Base-by-base conservation (phyloP, 169 alveolate species). In the Eimeria falciformis region DNA sequence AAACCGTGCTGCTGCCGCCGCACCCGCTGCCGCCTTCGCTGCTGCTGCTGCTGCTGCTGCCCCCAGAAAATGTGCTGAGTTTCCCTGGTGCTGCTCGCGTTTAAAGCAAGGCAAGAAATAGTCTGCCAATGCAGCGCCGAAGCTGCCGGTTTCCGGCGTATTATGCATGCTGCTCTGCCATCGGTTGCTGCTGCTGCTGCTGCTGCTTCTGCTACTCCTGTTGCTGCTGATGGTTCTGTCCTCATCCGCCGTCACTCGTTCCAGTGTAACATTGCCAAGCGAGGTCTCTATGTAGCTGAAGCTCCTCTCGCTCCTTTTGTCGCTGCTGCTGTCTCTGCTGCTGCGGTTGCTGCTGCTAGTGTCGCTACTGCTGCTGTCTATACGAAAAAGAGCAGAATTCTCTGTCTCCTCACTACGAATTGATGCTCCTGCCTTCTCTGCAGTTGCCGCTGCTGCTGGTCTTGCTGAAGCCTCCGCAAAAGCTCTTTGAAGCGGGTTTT, bases 41-140 rank as follows among this genome's bases (percentile, higher is more conserved):
- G n/a, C 65, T 53, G 65, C n/a, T 12, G 65, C 65, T 53, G 65
- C 65, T 53, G 65, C 65, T 53, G 65, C 65, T 53, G 65, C 65
- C 25, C n/a, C 25, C n/a, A 53, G 25, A 53, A 21, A 12, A 3
- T 53, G 0, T 21, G 25, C n/a, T 12, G 65, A 53, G 65, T 21
- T 12, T 17, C n/a, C 25, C 65, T 53, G 65, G 65, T 53, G 3
- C 65, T 53, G 65, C 65, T 53, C 65, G 25, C 65, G 65, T 21
- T 12, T 53, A 53, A 53, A 53, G 65, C 65, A 53, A 17, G 65
- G 65, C 65, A 53, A 21, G n/a, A 53, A 53, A 53, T 53, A 53
- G 17, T 12, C 65, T 17, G 65, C n/a, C 65, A 53, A 12, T 53
- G 65, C 65, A 21, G 65, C 17, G 17, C 25, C 65, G 65, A 53